A percentile compares a stretch with the other conserved stretches of the same genome.
phyloP scores from a whole-genome alignment of 2,329 filamentous ascomycete genomes.

The Trichoderma arundinaceum region DNA sequence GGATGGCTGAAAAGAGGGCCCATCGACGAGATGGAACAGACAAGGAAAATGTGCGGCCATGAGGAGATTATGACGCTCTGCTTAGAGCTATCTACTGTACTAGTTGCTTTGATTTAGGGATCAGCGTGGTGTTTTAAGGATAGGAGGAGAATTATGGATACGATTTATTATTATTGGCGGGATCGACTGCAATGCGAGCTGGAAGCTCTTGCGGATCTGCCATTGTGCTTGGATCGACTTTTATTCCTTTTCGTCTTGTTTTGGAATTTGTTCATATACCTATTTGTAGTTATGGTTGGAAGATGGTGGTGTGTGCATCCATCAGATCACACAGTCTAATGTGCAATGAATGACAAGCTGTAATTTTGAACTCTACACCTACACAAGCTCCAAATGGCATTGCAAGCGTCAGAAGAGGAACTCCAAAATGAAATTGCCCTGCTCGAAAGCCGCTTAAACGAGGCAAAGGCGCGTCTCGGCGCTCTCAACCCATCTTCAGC shows the following conservation, averaged over 20 bases:
- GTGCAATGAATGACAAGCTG: background rate
- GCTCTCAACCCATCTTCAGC: conserved; percentile 29
- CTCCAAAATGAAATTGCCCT: conserved; percentile 62
- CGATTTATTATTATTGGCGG: background rate
- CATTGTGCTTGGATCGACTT: conserved; percentile 20
- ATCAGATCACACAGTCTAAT: conserved; percentile 18
- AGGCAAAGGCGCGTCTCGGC: conserved; percentile 53
- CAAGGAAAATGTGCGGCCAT: conserved; percentile 60
- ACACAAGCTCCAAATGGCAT: conserved; percentile 31
- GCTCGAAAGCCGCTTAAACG: conserved; percentile 57
- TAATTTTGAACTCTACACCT: conserved; percentile 26
- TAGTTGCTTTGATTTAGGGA: conserved; percentile 12
- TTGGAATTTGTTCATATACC: conserved; percentile 14
- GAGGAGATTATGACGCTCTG: conserved; percentile 19
- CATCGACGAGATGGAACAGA: conserved; percentile 45
- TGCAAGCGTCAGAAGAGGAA: conserved; percentile 36
- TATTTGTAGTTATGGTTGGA: conserved; percentile 6
- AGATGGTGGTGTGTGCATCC: conserved; percentile 8
- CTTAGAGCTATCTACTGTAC: background rate
- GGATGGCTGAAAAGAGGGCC: conserved; percentile 56
- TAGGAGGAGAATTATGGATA: conserved; percentile 6
- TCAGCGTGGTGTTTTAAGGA: conserved; percentile 37
- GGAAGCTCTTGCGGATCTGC: conserved; percentile 10
- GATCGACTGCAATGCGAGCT: conserved; percentile 13
- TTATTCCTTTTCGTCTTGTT: background rate